Conservation (phyloP, 352 stramenopile species). For the Thalassiosira sp. region DNA sequence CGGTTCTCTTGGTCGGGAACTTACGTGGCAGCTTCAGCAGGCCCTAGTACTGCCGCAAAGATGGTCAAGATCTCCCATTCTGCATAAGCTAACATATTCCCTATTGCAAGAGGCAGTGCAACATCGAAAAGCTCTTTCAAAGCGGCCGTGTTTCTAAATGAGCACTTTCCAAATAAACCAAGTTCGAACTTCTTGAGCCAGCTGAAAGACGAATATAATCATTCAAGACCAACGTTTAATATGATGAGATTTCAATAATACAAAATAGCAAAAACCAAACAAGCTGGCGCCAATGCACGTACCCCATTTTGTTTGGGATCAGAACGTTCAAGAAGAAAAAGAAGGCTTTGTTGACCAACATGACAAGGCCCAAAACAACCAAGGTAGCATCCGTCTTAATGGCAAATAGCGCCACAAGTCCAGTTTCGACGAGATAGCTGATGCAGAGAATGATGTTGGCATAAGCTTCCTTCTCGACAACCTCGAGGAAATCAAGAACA, state of each 20-base stretch:
- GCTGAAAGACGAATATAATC: no score
- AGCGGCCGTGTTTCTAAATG: conserved; percentile 21
- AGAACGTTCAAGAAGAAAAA: conserved; percentile 46
- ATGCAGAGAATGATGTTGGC: conserved; percentile 39
- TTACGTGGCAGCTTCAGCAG: conserved; percentile 38
- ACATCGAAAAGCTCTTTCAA: conserved; percentile 33
- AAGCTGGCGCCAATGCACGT: no score
- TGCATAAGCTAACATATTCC: conserved; percentile 55
- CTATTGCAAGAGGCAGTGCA: conserved; percentile 41
- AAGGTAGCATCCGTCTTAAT: conserved; percentile 24
- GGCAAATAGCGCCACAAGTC: conserved; percentile 16
- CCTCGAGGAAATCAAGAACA: conserved; percentile 56
- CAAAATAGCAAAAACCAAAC: no score
- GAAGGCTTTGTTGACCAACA: conserved; percentile 21
- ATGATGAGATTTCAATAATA: no score
- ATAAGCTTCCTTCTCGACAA: conserved; percentile 58
- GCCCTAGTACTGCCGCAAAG: conserved; percentile 47
- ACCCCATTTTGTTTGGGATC: conserved; percentile 14
- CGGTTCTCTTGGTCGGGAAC: neutral
- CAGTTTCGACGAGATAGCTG: neutral
- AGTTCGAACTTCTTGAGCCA: conserved; percentile 25
- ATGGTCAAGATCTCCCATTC: conserved; percentile 70
- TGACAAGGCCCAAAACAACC: conserved; percentile 35
- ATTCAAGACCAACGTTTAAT: no score
- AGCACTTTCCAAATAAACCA: conserved; percentile 32